Percentiles rank a stretch among this genome's conserved stretches.
Evolutionary conservation across 2,329 filamentous ascomycete genomes (phyloP).

Genomic region (Colletotrichum incanum): DNA sequence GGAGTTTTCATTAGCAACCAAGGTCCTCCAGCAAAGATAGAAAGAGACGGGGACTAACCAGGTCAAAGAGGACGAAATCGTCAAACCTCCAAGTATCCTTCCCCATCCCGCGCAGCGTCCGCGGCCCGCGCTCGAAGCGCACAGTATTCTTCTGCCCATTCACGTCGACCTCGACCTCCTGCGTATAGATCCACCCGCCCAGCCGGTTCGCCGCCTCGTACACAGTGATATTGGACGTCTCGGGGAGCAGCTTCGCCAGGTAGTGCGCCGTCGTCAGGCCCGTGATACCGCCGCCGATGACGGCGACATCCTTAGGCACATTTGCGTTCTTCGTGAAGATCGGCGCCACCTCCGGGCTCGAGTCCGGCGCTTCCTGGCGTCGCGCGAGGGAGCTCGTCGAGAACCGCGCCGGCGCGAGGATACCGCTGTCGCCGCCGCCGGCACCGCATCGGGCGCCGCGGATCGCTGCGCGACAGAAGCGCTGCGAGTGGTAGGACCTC

Average conservation of each 20-base stretch:
- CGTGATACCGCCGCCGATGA: conserved; percentile 87
- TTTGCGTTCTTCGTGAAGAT: background rate
- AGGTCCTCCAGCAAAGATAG: conserved; percentile 39
- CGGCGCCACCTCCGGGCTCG: background rate
- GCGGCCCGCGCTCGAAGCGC: conserved; percentile 87
- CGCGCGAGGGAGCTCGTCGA: conserved; percentile 16
- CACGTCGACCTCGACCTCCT: conserved; percentile 69
- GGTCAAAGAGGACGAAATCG: conserved; percentile 77
- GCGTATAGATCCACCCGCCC: conserved; percentile 88
- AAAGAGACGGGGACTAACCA: conserved; percentile 68
- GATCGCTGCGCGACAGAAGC: conserved; percentile 31
- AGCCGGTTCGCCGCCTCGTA: conserved; percentile 81
- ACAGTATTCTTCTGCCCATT: conserved; percentile 71
- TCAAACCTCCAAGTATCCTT: conserved; percentile 63
- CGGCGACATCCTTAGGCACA: conserved; percentile 66
- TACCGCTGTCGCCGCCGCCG: background rate
- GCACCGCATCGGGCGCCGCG: background rate
- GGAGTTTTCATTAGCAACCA: conserved; percentile 32
- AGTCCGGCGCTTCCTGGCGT: background rate
- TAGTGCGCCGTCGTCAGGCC: conserved; percentile 86
- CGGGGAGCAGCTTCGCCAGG: conserved; percentile 77
- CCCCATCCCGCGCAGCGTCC: conserved; percentile 76
- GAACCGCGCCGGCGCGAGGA: conserved; percentile 19
- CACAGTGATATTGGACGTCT: conserved; percentile 79
- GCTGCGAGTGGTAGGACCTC: conserved; percentile 36